Conservation (phyloP, 768 basidiomycete genomes). For the Grammothele lineata region DNA sequence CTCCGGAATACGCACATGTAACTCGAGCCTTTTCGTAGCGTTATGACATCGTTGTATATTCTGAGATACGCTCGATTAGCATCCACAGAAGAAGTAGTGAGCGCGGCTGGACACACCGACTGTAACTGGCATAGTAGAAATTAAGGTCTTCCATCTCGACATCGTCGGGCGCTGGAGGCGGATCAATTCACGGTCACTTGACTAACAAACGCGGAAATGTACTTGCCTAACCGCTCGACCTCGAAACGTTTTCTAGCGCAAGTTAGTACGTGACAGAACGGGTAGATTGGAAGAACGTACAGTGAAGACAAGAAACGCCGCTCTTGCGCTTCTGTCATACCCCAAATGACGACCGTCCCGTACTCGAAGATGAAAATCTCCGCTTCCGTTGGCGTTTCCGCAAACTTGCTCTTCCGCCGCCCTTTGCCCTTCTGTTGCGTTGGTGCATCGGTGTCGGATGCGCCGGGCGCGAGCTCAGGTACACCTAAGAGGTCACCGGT, state of each 20-base stretch:
- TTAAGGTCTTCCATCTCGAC: slow-evolving; percentile 97
- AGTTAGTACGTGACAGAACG: neutral
- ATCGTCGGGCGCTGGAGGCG: slow-evolving; percentile 79
- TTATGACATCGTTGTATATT: slow-evolving; percentile 98
- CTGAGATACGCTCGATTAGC: slow-evolving; percentile 34
- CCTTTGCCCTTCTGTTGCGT: slow-evolving; percentile 33
- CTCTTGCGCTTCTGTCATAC: slow-evolving; percentile 93
- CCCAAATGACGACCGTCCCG: slow-evolving; percentile 96
- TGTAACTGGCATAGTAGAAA: slow-evolving; percentile 96
- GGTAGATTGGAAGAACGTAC: slow-evolving; percentile 41
- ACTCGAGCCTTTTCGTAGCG: slow-evolving; percentile 88
- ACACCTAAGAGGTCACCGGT: slow-evolving; percentile 78
- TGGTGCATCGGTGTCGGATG: slow-evolving; percentile 5
- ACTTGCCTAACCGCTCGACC: slow-evolving; percentile 75
- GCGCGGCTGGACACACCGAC: slow-evolving; percentile 48
- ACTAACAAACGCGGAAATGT: no score
- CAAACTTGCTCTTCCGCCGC: slow-evolving; percentile 61
- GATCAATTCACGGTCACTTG: no score
- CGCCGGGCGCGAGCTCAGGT: slow-evolving; percentile 53
- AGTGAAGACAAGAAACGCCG: slow-evolving; percentile 85
- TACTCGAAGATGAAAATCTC: slow-evolving; percentile 94
- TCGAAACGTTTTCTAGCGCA: slow-evolving; percentile 83
- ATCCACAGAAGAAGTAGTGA: no score
- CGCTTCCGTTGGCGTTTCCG: slow-evolving; percentile 62
- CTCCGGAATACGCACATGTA: slow-evolving; percentile 97